phyloP scores from a whole-genome alignment of 371 early-diverging fungal species.

The Encephalitozoon cuniculi region DNA sequence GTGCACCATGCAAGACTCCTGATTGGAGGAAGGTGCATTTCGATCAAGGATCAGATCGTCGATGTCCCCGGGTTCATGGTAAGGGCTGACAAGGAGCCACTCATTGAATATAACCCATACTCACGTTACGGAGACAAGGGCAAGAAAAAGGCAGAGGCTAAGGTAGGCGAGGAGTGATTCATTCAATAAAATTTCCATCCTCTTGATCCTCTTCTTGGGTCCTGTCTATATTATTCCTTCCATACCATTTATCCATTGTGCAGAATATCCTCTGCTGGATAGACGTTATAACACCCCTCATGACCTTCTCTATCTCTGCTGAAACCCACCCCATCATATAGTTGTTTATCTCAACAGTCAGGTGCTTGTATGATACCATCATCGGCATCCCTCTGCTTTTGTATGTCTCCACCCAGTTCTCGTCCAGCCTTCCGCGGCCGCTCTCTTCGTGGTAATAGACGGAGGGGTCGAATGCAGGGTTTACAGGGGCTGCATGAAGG shows the following conservation, averaged over 20 bases:
- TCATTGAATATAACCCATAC: slow-evolving; percentile 50
- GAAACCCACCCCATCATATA: slow-evolving; percentile 56
- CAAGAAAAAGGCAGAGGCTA: slow-evolving; percentile 22
- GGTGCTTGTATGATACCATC: slow-evolving; percentile 55
- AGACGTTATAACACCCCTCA: slow-evolving; percentile 48
- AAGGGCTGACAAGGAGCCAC: slow-evolving; percentile 53
- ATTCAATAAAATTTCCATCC: background rate
- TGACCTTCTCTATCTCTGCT: slow-evolving; percentile 42
- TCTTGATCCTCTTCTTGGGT: background rate
- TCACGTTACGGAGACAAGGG: slow-evolving; percentile 7
- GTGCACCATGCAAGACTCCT: slow-evolving; percentile 98
- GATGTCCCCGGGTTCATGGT: slow-evolving; percentile 60
- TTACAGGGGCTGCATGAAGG: background rate
- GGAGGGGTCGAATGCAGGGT: slow-evolving; percentile 11
- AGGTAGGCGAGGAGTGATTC: slow-evolving; percentile 21
- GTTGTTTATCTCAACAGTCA: slow-evolving; percentile 55
- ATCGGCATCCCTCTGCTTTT: slow-evolving; percentile 17
- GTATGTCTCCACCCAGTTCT: background rate
- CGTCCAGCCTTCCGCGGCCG: background rate
- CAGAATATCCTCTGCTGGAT: slow-evolving; percentile 54
- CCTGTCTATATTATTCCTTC: background rate
- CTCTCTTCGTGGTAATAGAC: slow-evolving; percentile 6
- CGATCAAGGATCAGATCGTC: slow-evolving; percentile 55
- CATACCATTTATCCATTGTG: slow-evolving; percentile 54
- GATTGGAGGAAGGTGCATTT: slow-evolving; percentile 67